phyloP scores from a whole-genome alignment of 768 basidiomycete genomes.

The Nevesoporus exiguus region DNA sequence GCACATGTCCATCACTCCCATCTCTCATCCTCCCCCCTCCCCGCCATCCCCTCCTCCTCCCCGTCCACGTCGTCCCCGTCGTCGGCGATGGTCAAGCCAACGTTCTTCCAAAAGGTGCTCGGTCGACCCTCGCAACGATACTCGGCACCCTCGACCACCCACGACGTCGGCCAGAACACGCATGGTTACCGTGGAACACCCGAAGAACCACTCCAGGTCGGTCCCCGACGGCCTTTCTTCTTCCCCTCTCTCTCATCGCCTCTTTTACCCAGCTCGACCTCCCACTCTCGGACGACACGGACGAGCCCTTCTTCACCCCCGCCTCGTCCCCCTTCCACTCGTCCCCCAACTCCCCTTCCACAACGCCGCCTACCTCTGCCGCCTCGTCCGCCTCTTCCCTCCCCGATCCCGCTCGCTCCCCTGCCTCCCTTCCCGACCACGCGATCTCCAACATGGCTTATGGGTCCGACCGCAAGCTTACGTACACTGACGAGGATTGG shows the following conservation, averaged over 20 bases:
- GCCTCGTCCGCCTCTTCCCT: slow-evolving; percentile 29
- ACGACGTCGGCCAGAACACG: slow-evolving; percentile 5
- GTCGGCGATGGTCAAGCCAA: slow-evolving; percentile 49
- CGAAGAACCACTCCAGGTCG: slow-evolving; percentile 19
- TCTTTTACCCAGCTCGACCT: slow-evolving; percentile 13
- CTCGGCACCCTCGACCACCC: slow-evolving; percentile 23
- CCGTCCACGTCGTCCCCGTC: slow-evolving; percentile 4
- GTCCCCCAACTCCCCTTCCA: slow-evolving; percentile 19
- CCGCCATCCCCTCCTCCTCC: neutral
- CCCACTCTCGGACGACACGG: slow-evolving; percentile 28
- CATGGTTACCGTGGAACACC: slow-evolving; percentile 6
- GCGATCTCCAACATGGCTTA: slow-evolving; percentile 18
- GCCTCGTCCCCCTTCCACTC: slow-evolving; percentile 19
- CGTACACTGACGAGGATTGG: slow-evolving; percentile 60
- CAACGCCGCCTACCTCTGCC: slow-evolving; percentile 23
- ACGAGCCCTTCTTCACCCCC: slow-evolving; percentile 52
- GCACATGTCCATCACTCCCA: slow-evolving; percentile 4
- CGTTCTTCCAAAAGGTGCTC: slow-evolving; percentile 57
- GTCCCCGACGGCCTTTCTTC: slow-evolving; percentile 3
- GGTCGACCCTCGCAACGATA: slow-evolving; percentile 66
- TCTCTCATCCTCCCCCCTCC: neutral
- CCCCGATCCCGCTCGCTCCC: slow-evolving; percentile 36
- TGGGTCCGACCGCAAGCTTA: slow-evolving; percentile 26
- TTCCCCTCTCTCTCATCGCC: slow-evolving; percentile 3
- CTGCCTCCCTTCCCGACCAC: slow-evolving; percentile 30